Conservation (phyloP, 2,329 filamentous ascomycete genomes). For the Ilyonectria destructans region DNA sequence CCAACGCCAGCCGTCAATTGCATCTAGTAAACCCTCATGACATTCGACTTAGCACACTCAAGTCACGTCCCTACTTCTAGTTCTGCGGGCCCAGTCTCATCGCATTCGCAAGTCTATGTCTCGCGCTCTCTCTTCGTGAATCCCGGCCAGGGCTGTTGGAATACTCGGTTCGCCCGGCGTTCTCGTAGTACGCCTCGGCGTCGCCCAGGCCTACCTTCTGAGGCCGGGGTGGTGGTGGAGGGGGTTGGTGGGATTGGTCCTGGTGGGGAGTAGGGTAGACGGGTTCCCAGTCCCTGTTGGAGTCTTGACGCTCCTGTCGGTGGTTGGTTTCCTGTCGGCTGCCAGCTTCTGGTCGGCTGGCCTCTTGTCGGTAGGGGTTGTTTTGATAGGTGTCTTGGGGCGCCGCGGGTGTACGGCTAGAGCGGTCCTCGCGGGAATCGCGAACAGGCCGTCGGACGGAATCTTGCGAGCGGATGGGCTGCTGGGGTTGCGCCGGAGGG, state of each 20-base stretch:
- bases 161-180: constrained; percentile 43
- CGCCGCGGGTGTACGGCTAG: constrained; percentile 38
- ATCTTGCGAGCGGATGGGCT: constrained; percentile 38
- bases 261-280: constrained; percentile 46
- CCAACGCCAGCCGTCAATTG: constrained; percentile 19
- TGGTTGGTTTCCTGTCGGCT: constrained; percentile 24
- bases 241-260: constrained; percentile 43
- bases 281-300: constrained; percentile 50
- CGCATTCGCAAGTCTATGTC: constrained; percentile 53
- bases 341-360: neutral
- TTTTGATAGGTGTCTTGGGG: constrained; percentile 42
- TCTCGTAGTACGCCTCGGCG: constrained; percentile 53
- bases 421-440: constrained; percentile 47
- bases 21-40: constrained; percentile 18
- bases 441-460: constrained; percentile 42
- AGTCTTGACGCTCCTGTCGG: constrained; percentile 10
- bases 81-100: constrained; percentile 69
- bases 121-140: constrained; percentile 50
- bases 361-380: constrained; percentile 42
- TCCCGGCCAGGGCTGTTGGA: constrained; percentile 45
- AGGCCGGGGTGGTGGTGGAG: constrained; percentile 57
- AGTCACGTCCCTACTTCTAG: constrained; percentile 34
- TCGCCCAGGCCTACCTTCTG: constrained; percentile 58
- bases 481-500: constrained; percentile 30
- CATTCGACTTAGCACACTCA: constrained; percentile 27